A percentile compares a stretch with the other conserved stretches of the same genome.
Conservation (phyloP, 805 yeast species). For the Kodamaea lidongshanica region DNA sequence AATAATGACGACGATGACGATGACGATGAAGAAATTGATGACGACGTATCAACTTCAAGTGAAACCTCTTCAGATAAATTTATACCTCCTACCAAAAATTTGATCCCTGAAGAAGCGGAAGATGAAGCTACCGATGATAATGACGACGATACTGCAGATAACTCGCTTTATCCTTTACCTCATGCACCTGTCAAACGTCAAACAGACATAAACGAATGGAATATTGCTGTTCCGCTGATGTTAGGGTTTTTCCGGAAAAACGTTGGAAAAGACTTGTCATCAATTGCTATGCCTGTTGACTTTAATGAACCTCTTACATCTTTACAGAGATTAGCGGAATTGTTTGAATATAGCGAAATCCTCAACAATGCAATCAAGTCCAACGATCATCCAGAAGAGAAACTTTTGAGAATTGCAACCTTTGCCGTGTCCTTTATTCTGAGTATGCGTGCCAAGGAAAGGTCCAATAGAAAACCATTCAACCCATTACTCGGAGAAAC, state of each 20-base stretch:
- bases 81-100: neutral
- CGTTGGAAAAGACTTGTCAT: slow-evolving; percentile 83
- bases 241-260: slow-evolving; percentile 77
- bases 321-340: slow-evolving; percentile 73
- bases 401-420: slow-evolving; percentile 63
- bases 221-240: slow-evolving; percentile 73
- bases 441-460: slow-evolving; percentile 61
- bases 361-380: slow-evolving; percentile 56
- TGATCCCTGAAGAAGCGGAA: slow-evolving; percentile 3
- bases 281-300: slow-evolving; percentile 89
- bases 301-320: slow-evolving; percentile 87
- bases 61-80: neutral
- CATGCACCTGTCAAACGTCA: slow-evolving; percentile 45
- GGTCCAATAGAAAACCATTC: slow-evolving; percentile 85
- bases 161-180: slow-evolving; percentile 64
- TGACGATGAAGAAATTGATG: slow-evolving; percentile 9
- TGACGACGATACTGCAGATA: slow-evolving; percentile 9
- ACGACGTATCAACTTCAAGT: slow-evolving; percentile 1
- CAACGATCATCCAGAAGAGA: slow-evolving; percentile 46
- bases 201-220: slow-evolving; percentile 50
- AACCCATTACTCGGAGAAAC: slow-evolving; percentile 94
- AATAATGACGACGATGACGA: slow-evolving; percentile 6
- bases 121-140: neutral
- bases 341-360: slow-evolving; percentile 67
- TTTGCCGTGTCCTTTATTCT: slow-evolving; percentile 78